Evolutionary conservation across 768 basidiomycete genomes (phyloP), one percentile per base, ranked within the genome.

Genomic region (Pleurotus salmoneostramineus): DNA sequence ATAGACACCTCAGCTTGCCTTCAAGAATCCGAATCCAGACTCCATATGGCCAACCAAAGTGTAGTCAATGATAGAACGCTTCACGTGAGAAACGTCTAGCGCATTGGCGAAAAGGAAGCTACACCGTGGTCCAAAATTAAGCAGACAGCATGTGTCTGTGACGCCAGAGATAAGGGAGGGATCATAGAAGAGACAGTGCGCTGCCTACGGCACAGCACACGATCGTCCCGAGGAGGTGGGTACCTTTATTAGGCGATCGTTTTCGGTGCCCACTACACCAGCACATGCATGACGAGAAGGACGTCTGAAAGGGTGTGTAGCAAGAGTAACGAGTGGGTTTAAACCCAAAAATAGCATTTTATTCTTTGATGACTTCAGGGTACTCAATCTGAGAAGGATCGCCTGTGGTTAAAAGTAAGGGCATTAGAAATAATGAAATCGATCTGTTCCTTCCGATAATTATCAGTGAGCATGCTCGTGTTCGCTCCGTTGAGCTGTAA

Each of bases 401-500:
- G 49, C 46, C 58, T 49, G 33, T 63, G 62, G 52, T 62, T 56
- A 40, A 67, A 66, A 3, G 64, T 63, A 3, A 63, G 45, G 6
- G 72, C 67, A 27, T 68, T 63, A 3, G 69, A 67, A 46, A 72
- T 72, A 55, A 77, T 72, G 55, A 72, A 74, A 34, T 68, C 69
- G 32, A 72, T 75, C 56, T 73, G 69, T 59, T 69, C 65, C 50
- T 69, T 64, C 5, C 75, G 69, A 61, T 69, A 77, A 31, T 68
- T 58, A 47, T 78, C 76, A 5, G 70, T 69, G 15, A 78, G 72
- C 52, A 69, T 62, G 0, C 69, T 70, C 6, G 64, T 65, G 57
- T 74, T 73, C 10, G 60, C 68, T 4, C 68, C 72, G 45, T 77
- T 71, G 6, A 77, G 59, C 59, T 76, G 73, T 32, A 74, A 64